phyloP scores from a whole-genome alignment of 495 filamentous ascomycete species.

The Cenococcum geophilum region DNA sequence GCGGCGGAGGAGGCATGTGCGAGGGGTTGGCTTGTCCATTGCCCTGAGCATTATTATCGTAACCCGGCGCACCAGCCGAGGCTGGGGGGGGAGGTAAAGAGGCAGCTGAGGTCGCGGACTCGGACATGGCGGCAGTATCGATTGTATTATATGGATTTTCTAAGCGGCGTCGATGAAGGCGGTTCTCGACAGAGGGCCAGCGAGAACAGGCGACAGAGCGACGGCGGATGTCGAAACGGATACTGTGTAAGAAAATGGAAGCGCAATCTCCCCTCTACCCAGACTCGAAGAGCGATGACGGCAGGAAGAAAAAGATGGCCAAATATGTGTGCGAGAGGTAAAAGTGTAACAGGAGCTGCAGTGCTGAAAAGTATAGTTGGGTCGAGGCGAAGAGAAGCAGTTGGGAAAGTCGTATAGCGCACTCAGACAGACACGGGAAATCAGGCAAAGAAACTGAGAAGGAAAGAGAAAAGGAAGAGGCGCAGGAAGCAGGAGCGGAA shows the following conservation, averaged over 20 bases:
- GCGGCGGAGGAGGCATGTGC: conserved; percentile 91
- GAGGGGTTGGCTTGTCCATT: conserved; percentile 31
- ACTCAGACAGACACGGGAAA: conserved; percentile 15
- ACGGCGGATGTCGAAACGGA: not conserved
- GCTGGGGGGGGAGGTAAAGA: conserved; percentile 32
- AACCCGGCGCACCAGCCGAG: conserved; percentile 34
- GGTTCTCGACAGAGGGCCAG: conserved; percentile 1
- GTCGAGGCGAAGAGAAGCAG: conserved; percentile 19
- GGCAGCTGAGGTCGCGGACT: conserved; percentile 19
- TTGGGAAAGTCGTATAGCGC: conserved; percentile 7
- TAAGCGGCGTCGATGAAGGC: not conserved
- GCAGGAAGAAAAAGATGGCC: conserved; percentile 12
- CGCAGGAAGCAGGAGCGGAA: conserved; percentile 20
- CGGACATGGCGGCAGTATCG: conserved; percentile 19
- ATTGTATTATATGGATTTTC: not conserved
- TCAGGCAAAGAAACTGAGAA: conserved; percentile 26
- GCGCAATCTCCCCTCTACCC: not conserved
- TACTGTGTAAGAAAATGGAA: not conserved
- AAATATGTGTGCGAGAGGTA: conserved; percentile 5
- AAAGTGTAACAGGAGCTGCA: not conserved
- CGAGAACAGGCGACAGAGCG: conserved; percentile 1
- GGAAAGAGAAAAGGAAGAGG: conserved; percentile 24
- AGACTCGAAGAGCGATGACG: conserved; percentile 3
- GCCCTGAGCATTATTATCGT: conserved; percentile 32
- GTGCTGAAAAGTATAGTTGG: conserved; percentile 7